Conservation (phyloP, 768 basidiomycete genomes). For the Royoungia palumana region DNA sequence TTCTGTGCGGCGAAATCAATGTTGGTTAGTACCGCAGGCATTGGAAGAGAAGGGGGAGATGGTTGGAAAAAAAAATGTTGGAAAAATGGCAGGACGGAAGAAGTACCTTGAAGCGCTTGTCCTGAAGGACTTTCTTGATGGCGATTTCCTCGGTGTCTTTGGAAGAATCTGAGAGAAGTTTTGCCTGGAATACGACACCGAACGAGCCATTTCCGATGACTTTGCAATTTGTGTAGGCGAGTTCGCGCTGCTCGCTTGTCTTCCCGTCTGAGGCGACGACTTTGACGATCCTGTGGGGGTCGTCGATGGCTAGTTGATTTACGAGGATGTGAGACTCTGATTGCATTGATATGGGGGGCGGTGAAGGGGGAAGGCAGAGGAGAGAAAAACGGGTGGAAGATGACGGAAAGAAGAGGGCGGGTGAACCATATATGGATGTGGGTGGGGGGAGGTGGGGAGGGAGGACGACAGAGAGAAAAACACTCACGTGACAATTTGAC, state of each 20-base stretch:
- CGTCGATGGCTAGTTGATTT: constrained; percentile 70
- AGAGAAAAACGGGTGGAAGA: constrained; percentile 35
- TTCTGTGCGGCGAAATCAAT: constrained; percentile 53
- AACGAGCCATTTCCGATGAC: constrained; percentile 99
- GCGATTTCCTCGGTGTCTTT: constrained; percentile 85
- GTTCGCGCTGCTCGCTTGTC: constrained; percentile 79
- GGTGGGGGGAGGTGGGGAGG: constrained; percentile 14
- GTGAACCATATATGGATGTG: constrained; percentile 29
- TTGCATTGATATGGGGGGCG: constrained; percentile 21
- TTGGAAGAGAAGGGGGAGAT: neutral
- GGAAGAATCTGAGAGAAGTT: constrained; percentile 61
- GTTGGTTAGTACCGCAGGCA: constrained; percentile 13
- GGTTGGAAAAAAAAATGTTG: neutral
- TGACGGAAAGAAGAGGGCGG: constrained; percentile 23
- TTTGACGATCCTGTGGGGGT: constrained; percentile 94
- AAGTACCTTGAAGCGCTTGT: constrained; percentile 99
- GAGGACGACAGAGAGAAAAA: constrained; percentile 14
- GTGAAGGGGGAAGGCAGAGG: constrained; percentile 30
- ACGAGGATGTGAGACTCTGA: constrained; percentile 23
- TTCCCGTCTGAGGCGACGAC: constrained; percentile 96
- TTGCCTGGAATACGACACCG: constrained; percentile 97
- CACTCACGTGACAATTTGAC: constrained; percentile 82
- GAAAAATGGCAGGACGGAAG: constrained; percentile 3
- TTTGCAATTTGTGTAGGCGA: constrained; percentile 96
- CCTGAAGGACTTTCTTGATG: constrained; percentile 99